Conservation (phyloP, 2,329 filamentous ascomycete genomes). For the Fusarium sterilihyphosum region DNA sequence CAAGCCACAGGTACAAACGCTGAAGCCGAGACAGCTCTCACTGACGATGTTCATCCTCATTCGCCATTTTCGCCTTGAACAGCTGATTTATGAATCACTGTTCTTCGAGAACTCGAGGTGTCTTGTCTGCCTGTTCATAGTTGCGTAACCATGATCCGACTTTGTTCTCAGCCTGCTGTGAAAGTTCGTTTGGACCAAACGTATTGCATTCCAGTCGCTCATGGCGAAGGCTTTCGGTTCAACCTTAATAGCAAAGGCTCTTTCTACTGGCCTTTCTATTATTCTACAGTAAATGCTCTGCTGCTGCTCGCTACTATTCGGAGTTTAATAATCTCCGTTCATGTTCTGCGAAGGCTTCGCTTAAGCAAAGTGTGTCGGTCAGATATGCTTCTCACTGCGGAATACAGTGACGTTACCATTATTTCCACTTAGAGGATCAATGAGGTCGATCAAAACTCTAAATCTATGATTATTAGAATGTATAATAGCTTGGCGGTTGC, state of each 20-base stretch:
- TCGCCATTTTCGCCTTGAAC: background rate
- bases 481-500: background rate
- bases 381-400: background rate
- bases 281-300: slow-evolving; percentile 11
- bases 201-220: slow-evolving; percentile 5
- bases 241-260: background rate
- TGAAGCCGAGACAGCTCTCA: background rate
- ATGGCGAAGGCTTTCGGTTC: background rate
- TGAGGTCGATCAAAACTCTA: background rate
- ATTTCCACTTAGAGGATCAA: background rate
- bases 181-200: slow-evolving; percentile 1
- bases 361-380: background rate
- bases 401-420: background rate
- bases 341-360: background rate
- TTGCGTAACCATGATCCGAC: background rate
- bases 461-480: background rate
- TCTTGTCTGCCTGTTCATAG: background rate
- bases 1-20: background rate
- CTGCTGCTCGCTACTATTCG: background rate
- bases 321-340: background rate
- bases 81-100: background rate
- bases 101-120: background rate
- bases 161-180: background rate
- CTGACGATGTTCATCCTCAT: background rate
- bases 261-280: background rate